These are phyloP conservation scores for Fusarium clavum DNA, from an alignment of 2,329 filamentous ascomycete genomes.

Conservation along the genomic window DNA sequence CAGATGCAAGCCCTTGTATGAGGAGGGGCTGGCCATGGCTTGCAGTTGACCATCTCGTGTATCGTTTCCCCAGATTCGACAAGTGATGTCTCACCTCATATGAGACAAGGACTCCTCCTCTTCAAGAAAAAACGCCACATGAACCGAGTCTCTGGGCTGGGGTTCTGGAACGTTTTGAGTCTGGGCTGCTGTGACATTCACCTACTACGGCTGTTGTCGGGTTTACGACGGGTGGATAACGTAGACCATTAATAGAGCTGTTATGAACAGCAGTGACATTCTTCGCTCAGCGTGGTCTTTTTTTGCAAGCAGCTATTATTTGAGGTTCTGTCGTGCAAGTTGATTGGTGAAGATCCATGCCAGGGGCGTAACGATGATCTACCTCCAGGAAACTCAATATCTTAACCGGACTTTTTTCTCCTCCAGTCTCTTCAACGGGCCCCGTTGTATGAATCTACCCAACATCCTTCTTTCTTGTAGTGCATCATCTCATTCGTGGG, in stretches of 20 bases:
- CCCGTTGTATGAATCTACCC: neutral
- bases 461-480: neutral
- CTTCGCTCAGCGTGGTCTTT: neutral
- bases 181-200: neutral
- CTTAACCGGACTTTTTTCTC: neutral
- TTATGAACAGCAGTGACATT: neutral
- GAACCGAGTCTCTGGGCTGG: neutral
- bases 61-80: neutral
- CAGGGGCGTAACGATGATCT: neutral
- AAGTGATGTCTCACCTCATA: neutral
- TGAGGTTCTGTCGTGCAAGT: neutral
- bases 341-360: neutral
- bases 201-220: neutral
- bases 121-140: neutral
- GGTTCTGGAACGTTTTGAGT: neutral
- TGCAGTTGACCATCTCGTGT: neutral
- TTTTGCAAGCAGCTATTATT: neutral
- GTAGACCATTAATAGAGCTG: neutral
- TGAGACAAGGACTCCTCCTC: neutral
- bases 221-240: neutral
- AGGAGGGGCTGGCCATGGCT: neutral
- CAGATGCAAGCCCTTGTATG: neutral
- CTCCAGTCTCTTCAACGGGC: neutral
- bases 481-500: neutral
- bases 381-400: neutral